Evolutionary conservation across 306 rosid species (phyloP), one percentile per base, ranked within the genome.

Genomic region (Cercis canadensis): DNA sequence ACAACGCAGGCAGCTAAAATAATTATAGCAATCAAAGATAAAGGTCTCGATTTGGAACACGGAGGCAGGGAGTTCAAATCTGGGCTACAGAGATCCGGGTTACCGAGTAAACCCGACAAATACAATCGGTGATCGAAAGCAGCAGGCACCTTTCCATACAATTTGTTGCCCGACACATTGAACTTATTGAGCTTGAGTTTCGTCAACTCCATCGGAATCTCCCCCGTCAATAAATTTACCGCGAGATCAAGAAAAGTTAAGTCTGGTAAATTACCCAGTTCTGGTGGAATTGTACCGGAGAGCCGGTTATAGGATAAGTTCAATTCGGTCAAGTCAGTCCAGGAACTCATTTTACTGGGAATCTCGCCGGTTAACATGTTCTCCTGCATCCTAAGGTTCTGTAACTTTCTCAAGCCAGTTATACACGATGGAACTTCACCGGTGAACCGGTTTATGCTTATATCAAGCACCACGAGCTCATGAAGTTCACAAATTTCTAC

Each of bases 231-330:
- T 18, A 9, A 67, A 54, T 94, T 94, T 4, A 8, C 64, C 11
- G 97, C 83, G 39, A 91, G 92, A 47, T 94, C 97, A 36, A 94
- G 90, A 70, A 77, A 86, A 5, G 61, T 83, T 32, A 94, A 75
- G 10, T 74, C 78, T 1, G 85, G 91, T 24, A 91, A 79, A 2
- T 56, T 7, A 0, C 96, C 96, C 0, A 94, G 84, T 18, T 78
- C 63, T 1, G 80, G 76, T 0, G 97, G 97, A 44, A 94, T 94
- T 8, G 78, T 18, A 41, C 99, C 92, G 8, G 78, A 4, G 43
- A 94, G 69, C 37, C 2, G 54, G 57, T 94, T 94, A 37, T 62
- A 39, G 0, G 97, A 86, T 5, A 94, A 71, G 72, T 94, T 86
- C 53, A 94, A 36, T 69, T 82, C 85, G 0, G 85, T 80, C 72